Conservation (phyloP, 2,329 filamentous ascomycete species). For the Thelonectria rubi region DNA sequence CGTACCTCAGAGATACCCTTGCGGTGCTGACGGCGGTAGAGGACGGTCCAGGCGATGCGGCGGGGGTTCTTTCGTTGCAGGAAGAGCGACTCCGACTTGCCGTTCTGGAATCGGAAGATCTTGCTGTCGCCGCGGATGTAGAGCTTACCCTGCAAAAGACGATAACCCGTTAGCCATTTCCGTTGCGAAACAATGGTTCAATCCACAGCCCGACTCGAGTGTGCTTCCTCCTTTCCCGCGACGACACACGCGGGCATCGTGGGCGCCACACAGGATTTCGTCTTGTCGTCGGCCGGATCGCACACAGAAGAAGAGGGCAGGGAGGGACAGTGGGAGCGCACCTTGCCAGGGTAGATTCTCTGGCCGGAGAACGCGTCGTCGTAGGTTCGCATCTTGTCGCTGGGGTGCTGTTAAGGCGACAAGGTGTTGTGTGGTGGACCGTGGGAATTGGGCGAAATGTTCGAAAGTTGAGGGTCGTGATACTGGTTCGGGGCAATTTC, state of each 20-base stretch:
- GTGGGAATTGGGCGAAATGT: constrained; percentile 48
- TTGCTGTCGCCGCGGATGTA: constrained; percentile 99
- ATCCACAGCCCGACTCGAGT: constrained; percentile 22
- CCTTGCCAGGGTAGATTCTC: constrained; percentile 75
- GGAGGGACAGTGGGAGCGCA: constrained; percentile 51
- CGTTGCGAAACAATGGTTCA: constrained; percentile 23
- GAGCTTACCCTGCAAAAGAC: constrained; percentile 85
- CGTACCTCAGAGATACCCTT: constrained; percentile 99
- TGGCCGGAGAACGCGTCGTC: constrained; percentile 72
- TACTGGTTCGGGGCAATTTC: constrained; percentile 47
- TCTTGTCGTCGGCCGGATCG: constrained; percentile 39
- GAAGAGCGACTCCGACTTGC: constrained; percentile 99
- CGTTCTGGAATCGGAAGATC: constrained; percentile 99
- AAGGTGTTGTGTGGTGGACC: constrained; percentile 54
- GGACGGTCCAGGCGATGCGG: constrained; percentile 97
- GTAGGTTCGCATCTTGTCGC: constrained; percentile 72
- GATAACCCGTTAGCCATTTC: constrained; percentile 43
- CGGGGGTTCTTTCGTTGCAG: constrained; percentile 99
- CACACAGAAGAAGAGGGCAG: constrained; percentile 21
- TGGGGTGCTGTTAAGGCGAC: constrained; percentile 52
- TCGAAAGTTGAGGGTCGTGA: constrained; percentile 47
- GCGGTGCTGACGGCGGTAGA: constrained; percentile 98
- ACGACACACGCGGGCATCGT: constrained; percentile 10
- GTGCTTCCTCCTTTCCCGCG: constrained; percentile 24
- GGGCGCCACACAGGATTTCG: constrained; percentile 20